Evolutionary conservation across 805 yeast genomes (phyloP).

Genomic region (Saccharomycopsis microspora): DNA sequence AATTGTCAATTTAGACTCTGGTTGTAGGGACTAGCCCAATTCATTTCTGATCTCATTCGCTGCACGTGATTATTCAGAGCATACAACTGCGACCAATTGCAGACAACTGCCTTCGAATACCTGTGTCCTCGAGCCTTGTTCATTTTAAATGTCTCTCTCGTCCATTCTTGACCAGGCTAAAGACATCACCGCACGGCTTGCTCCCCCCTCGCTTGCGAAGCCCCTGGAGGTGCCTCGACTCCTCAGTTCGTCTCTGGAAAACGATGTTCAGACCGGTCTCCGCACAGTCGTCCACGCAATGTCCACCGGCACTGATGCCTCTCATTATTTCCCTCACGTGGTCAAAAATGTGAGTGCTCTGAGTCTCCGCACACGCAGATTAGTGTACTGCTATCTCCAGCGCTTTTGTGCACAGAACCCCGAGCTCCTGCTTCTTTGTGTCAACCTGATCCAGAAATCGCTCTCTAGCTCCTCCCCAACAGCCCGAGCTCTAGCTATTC

Average conservation of each 20-base stretch:
- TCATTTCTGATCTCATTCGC: too few species aligned
- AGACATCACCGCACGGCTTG: conserved; percentile 54
- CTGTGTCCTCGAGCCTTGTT: too few species aligned
- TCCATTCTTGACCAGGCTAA: conserved; percentile 19
- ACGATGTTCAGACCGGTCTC: conserved; percentile 52
- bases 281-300: conserved; percentile 39
- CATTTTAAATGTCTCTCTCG: too few species aligned
- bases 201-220: conserved; percentile 47
- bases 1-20: too few species aligned
- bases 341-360: conserved; percentile 74
- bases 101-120: too few species aligned
- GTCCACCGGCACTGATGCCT: conserved; percentile 32
- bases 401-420: conserved; percentile 64
- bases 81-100: too few species aligned
- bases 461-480: conserved; percentile 60
- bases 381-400: conserved; percentile 42
- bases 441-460: conserved; percentile 84
- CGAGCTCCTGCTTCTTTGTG: conserved; percentile 78
- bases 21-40: too few species aligned
- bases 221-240: conserved; percentile 55
- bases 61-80: too few species aligned
- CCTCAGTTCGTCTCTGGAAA: conserved; percentile 56
- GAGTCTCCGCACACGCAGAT: conserved; percentile 55
- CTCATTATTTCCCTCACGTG: conserved; percentile 67
- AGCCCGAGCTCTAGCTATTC: conserved; percentile 59